Evolutionary conservation across 495 filamentous ascomycete species (phyloP), one percentile per base, ranked within the genome.

Genomic region (Eremomyces bilateralis): DNA sequence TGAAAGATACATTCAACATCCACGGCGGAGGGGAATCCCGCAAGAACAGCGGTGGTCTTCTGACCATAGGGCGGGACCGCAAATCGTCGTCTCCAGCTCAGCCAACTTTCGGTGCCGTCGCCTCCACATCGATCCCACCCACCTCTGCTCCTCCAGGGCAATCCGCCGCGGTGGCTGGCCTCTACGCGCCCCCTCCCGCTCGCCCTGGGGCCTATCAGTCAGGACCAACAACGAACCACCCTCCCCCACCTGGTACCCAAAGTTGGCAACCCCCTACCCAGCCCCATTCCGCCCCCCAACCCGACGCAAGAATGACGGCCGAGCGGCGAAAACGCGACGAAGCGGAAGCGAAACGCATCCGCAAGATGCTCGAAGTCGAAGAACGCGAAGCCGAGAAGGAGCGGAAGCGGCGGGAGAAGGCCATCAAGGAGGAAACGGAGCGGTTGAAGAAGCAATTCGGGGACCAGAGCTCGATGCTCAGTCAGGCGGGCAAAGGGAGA

Each of bases 381-480:
- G 75, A 42, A 15, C 37, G 38, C 5, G 46, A 47, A 21, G n/a
- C n/a, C n/a, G 35, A 80, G 20, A 67, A 69, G 22, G 70, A 73
- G 20, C 64, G 62, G 0, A 60, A 61, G n/a, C 56, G 61, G 19
- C 67, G 67, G 19, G 67, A 91, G 35, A 68, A 64, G 1, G 80
- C 80, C 42, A 58, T 94, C 11, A 75, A 79, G 16, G 69, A 70
- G 37, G 88, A 95, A 53, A 95, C 88, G 0, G 77, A 84, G 46
- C 63, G 84, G 2, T 52, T 97, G 6, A 64, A 72, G 29, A 66
- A 65, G 42, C 42, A 77, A 35, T 93, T 84, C 47, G 81, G 78
- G 19, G 62, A 70, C 33, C 47, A 56, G 33, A 31, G 37, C 30
- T 31, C 15, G 5, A 32, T 47, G 16, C 33, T 41, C 2, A 29